Conservation (phyloP, 1,284 basidiomycete species). For the Golubevia pallescens region DNA sequence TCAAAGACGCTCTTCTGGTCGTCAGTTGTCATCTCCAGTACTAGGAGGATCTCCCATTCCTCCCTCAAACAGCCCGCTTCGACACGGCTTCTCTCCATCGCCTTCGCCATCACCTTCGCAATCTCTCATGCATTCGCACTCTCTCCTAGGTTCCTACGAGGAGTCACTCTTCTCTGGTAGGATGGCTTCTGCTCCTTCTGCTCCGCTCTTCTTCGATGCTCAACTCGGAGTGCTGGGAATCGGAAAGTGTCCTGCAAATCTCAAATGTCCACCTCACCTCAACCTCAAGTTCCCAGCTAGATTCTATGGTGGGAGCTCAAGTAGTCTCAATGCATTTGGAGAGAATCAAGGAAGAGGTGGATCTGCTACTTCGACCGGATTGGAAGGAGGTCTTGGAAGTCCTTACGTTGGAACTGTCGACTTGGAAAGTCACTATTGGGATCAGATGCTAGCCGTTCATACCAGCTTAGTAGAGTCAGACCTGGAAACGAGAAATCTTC, state of each 20-base stretch:
- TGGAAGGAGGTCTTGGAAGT: constrained; percentile 22
- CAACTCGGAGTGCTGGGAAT: constrained; percentile 62
- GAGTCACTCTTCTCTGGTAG: constrained; percentile 63
- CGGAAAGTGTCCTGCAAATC: constrained; percentile 29
- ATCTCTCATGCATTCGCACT: constrained; percentile 1
- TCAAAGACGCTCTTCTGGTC: too few relatives aligned
- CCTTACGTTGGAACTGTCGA: constrained; percentile 66
- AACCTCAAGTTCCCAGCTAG: constrained; percentile 60
- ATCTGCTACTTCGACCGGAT: constrained; percentile 13
- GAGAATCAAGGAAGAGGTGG: neutral
- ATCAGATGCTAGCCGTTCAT: constrained; percentile 9
- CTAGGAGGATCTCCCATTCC: neutral
- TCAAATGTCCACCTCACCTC: constrained; percentile 61
- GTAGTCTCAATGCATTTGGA: constrained; percentile 1
- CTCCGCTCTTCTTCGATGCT: constrained; percentile 60
- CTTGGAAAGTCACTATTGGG: constrained; percentile 55
- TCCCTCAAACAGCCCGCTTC: neutral
- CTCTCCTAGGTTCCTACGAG: constrained; percentile 65
- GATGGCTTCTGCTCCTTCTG: constrained; percentile 54
- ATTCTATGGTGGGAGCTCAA: constrained; percentile 42
- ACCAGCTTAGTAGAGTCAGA: too few relatives aligned
- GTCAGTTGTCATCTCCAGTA: too few relatives aligned
- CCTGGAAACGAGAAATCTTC: too few relatives aligned
- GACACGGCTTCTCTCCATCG: neutral
- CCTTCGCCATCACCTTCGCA: constrained; percentile 4